These are phyloP conservation scores for Hemileccinum impolitum DNA, from an alignment of 768 basidiomycete species.

Conservation along the genomic window DNA sequence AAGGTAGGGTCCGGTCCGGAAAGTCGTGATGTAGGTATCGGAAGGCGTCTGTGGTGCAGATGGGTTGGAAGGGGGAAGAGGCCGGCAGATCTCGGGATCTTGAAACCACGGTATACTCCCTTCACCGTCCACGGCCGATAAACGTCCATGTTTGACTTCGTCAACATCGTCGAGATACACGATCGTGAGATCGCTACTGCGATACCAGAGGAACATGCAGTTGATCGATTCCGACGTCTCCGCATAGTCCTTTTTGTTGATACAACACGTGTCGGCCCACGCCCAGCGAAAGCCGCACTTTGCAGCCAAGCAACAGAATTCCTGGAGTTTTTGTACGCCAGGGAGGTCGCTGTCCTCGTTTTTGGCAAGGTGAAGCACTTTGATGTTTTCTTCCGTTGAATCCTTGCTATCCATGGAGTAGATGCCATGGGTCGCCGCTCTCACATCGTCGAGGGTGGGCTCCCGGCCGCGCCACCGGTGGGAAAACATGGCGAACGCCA, in stretches of 20 bases:
- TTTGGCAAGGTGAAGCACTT: not conserved
- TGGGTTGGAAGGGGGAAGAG: conserved; percentile 9
- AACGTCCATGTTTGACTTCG: conserved; percentile 17
- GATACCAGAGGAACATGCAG: conserved; percentile 30
- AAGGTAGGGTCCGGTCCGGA: not conserved
- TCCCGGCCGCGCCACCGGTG: conserved; percentile 24
- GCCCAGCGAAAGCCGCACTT: conserved; percentile 32
- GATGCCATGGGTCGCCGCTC: conserved; percentile 9
- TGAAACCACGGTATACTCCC: conserved; percentile 12
- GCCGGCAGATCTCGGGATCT: conserved; percentile 13
- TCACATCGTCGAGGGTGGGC: conserved; percentile 16
- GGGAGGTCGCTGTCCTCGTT: not conserved
- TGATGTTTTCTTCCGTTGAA: not conserved
- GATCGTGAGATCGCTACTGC: conserved; percentile 23
- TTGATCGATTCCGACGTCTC: conserved; percentile 30
- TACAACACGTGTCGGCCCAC: conserved; percentile 30
- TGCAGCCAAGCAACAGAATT: conserved; percentile 27
- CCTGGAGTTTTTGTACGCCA: conserved; percentile 24
- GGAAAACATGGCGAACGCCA: conserved; percentile 28
- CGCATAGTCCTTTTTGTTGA: conserved; percentile 21
- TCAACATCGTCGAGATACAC: conserved; percentile 29
- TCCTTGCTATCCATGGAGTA: conserved; percentile 12
- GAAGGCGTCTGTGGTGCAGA: not conserved
- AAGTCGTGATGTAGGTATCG: not conserved
- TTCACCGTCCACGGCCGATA: not conserved